Percentiles rank a stretch among this genome's conserved stretches.
Evolutionary conservation across 2,329 filamentous ascomycete species (phyloP).

Genomic region (Onygenales sp.): DNA sequence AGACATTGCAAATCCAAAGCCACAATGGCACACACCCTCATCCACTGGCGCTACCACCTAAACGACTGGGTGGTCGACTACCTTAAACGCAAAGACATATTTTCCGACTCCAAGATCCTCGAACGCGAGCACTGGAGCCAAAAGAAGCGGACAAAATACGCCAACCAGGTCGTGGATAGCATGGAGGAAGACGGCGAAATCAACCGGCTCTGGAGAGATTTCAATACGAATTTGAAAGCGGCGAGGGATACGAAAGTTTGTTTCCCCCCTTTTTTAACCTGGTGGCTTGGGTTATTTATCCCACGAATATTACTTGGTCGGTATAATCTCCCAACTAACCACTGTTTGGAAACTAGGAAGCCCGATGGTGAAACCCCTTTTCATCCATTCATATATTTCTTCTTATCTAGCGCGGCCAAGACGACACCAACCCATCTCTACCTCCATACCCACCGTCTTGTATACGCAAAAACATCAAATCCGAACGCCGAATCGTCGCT

Average conservation of each 20-base stretch:
- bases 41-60: conserved; percentile 69
- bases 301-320: not conserved
- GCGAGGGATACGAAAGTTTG: conserved; percentile 44
- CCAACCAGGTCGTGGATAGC: conserved; percentile 52
- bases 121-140: conserved; percentile 53
- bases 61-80: conserved; percentile 60
- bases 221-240: conserved; percentile 52
- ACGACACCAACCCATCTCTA: not conserved
- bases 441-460: too few species aligned
- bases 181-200: conserved; percentile 56
- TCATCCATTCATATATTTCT: not conserved
- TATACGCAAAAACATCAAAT: too few species aligned
- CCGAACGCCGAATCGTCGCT: too few species aligned
- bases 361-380: conserved; percentile 5
- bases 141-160: conserved; percentile 50
- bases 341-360: conserved; percentile 2
- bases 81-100: conserved; percentile 49
- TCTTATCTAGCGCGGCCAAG: not conserved
- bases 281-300: not conserved
- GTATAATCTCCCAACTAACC: not conserved
- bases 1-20: conserved; percentile 55
- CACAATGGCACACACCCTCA: conserved; percentile 58
- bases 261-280: not conserved
- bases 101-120: conserved; percentile 48
- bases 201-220: conserved; percentile 53